Conservation (phyloP, 2,329 filamentous ascomycete genomes). For the Alternaria sp. region DNA sequence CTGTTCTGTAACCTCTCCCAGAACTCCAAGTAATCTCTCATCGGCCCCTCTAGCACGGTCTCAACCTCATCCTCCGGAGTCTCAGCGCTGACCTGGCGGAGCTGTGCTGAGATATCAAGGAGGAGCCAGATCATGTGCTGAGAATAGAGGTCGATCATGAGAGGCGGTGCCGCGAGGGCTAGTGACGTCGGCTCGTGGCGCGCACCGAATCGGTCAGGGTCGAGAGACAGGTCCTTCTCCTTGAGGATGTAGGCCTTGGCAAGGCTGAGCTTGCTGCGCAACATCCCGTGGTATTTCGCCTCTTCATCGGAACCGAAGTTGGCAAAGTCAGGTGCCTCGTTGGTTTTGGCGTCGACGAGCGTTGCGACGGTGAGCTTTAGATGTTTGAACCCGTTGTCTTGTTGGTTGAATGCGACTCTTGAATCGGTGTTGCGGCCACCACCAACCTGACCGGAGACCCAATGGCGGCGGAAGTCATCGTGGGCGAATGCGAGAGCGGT, state of each 20-base stretch:
- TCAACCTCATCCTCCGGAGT: background rate
- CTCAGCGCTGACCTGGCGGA: background rate
- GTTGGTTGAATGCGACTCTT: background rate
- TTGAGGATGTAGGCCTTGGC: background rate
- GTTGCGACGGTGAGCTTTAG: background rate
- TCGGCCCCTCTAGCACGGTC: background rate
- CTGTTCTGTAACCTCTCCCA: background rate
- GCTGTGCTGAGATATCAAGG: background rate
- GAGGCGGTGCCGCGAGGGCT: background rate
- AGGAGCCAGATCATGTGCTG: background rate
- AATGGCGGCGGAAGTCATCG: background rate
- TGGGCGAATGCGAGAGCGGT: background rate
- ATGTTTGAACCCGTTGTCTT: conserved; percentile 1
- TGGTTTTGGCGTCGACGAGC: background rate
- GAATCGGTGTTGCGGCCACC: background rate
- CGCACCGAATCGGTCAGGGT: background rate
- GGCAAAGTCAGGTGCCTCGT: background rate
- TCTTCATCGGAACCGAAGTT: background rate
- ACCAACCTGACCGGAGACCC: background rate
- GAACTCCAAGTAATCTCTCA: background rate
- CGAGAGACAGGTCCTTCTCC: background rate
- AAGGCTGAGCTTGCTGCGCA: background rate
- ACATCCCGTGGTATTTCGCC: background rate
- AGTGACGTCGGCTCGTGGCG: background rate
- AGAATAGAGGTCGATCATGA: background rate